Conservation (phyloP, 2,329 filamentous ascomycete genomes). For the Hypomyces rosellus region DNA sequence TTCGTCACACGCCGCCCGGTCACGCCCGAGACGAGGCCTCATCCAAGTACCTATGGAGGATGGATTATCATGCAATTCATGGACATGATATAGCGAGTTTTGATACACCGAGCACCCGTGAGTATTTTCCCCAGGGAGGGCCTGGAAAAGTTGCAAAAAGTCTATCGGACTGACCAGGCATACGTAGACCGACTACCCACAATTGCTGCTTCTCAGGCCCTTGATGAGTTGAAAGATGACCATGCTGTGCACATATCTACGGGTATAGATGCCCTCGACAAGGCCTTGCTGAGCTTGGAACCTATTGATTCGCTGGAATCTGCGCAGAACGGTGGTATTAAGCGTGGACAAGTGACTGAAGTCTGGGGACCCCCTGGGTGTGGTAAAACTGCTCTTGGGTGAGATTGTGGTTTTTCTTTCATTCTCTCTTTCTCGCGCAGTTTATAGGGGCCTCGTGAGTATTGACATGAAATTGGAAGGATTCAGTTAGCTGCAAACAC, state of each 20-base stretch:
- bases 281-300: constrained; percentile 28
- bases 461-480: constrained; percentile 34
- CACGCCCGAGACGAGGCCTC: neutral
- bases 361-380: constrained; percentile 81
- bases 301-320: constrained; percentile 13
- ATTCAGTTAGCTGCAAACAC: constrained; percentile 63
- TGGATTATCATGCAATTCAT: constrained; percentile 56
- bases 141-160: neutral
- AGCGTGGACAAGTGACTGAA: constrained; percentile 74
- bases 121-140: constrained; percentile 20
- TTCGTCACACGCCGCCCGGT: neutral
- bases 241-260: constrained; percentile 49
- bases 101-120: constrained; percentile 47
- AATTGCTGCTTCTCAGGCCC: constrained; percentile 66
- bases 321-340: constrained; percentile 49
- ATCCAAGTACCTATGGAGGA: constrained; percentile 26
- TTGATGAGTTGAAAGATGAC: constrained; percentile 52
- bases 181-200: constrained; percentile 66
- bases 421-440: neutral
- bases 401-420: neutral
- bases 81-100: constrained; percentile 57
- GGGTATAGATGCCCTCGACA: constrained; percentile 48
- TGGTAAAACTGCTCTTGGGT: constrained; percentile 82
- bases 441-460: neutral
- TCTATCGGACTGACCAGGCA: neutral